These are phyloP conservation scores for Uncinocarpus reesii DNA, from an alignment of 2,329 filamentous ascomycete genomes.

Conservation along the genomic window DNA sequence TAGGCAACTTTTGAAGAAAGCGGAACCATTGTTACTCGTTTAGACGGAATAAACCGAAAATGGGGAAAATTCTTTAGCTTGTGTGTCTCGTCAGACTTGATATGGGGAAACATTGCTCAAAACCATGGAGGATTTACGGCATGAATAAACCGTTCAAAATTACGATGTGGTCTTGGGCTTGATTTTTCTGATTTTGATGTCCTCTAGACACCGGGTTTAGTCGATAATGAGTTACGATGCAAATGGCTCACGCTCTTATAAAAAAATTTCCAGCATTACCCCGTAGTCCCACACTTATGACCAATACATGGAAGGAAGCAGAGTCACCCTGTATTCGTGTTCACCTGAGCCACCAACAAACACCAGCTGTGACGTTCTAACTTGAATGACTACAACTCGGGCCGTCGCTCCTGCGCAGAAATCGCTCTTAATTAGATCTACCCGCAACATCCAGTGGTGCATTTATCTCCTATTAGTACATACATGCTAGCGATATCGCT, in stretches of 20 bases:
- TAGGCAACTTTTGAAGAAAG: neutral
- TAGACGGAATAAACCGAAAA: neutral
- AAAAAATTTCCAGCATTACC: too few relatives aligned
- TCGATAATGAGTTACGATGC: neutral
- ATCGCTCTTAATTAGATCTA: too few relatives aligned
- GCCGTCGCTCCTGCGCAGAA: too few relatives aligned
- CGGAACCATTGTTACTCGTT: neutral
- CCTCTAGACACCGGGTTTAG: neutral
- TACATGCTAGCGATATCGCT: too few relatives aligned
- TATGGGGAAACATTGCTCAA: neutral
- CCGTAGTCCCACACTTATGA: neutral
- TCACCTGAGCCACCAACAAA: too few relatives aligned
- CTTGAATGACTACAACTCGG: too few relatives aligned
- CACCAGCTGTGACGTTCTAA: too few relatives aligned
- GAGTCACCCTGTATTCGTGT: too few relatives aligned
- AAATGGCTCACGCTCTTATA: neutral
- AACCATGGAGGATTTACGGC: neutral
- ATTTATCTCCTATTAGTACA: too few relatives aligned
- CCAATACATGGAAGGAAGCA: too few relatives aligned
- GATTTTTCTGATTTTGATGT: neutral
- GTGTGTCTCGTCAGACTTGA: neutral
- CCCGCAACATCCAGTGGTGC: too few relatives aligned
- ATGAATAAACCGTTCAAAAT: neutral
- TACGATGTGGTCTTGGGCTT: neutral
- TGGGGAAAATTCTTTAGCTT: neutral